These are phyloP conservation scores for Hemisphaericaspora lyxosophila DNA, from an alignment of 1,139 yeast genomes.

Conservation along the genomic window DNA sequence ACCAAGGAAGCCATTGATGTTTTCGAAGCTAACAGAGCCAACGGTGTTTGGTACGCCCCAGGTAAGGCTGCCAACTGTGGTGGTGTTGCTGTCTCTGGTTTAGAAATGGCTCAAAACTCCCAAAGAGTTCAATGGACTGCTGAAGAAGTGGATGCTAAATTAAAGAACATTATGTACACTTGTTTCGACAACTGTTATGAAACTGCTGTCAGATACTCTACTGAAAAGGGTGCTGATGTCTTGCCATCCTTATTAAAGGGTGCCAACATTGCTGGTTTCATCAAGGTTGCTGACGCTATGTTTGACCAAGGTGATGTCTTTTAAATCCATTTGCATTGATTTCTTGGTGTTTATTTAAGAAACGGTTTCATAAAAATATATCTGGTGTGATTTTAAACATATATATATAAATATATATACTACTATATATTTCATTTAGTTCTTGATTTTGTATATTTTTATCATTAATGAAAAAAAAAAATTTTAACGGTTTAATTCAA, in stretches of 20 bases:
- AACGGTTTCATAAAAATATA: neutral
- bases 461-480: neutral
- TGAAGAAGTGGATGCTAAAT: constrained; percentile 84
- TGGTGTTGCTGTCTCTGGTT: constrained; percentile 98
- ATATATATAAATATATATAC: too few relatives aligned
- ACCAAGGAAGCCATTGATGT: constrained; percentile 95
- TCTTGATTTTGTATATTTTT: neutral
- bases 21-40: constrained; percentile 83
- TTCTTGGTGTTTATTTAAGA: neutral
- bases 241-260: constrained; percentile 96
- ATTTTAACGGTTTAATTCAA: neutral
- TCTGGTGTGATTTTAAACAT: constrained; percentile 1
- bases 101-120: constrained; percentile 99
- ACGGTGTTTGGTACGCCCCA: constrained; percentile 93
- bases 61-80: constrained; percentile 99
- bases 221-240: constrained; percentile 55
- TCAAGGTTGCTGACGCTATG: constrained; percentile 98
- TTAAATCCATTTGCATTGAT: constrained; percentile 21
- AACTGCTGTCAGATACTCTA: constrained; percentile 79
- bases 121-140: constrained; percentile 85
- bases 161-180: constrained; percentile 87
- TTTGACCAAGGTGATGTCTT: constrained; percentile 92
- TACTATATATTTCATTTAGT: neutral
- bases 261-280: constrained; percentile 98
- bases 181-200: constrained; percentile 92